Evolutionary conservation across 331 rosid species (phyloP), one percentile per base, ranked within the genome.

Genomic region (Cydonia oblonga): DNA sequence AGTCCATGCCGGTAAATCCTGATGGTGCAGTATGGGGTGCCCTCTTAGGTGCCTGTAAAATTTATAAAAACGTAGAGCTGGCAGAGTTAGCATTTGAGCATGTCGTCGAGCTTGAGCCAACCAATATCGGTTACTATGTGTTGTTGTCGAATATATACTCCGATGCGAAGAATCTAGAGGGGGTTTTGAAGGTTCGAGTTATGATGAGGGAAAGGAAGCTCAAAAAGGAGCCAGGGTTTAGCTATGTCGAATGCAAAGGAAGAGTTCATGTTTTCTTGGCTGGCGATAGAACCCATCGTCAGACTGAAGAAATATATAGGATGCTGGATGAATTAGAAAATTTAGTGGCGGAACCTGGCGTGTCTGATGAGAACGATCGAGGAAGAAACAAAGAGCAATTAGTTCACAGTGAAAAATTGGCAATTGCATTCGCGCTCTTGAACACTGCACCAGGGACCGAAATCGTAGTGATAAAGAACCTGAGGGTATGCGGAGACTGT

Each of bases 1-100:
- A 71, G 20, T 85, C 91, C 0, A 90, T 89, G 93, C 83, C 76
- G 58, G 83, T 82, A 35, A 81, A 79, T 65, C 92, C 98, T 4
- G 97, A 93, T 66, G 98, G 96, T 74, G 92, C 96, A 63, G 88
- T 89, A 63, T 91, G 97, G 95, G 97, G 98, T 32, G 97, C 98
- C 54, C 91, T 93, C 78, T 82, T 93, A 73, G 92, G 96, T 73
- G 96, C 98, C 15, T 93, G 97, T 79, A 87, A 91, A 80, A 93
- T 90, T 67, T 91, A 93, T 81, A 78, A 82, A 75, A 85, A 87
- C 66, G 81, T 85, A n/a, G 83, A 85, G 79, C 78, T 92, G 32
- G 98, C 96, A 54, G 96, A 90, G 78, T 72, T 86, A 68, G 96
- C 93, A 25, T 92, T 92, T 81, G 80, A 80, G 56, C 83, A 73